phyloP scores from a whole-genome alignment of 768 basidiomycete species.

The Mycena epipterygia region DNA sequence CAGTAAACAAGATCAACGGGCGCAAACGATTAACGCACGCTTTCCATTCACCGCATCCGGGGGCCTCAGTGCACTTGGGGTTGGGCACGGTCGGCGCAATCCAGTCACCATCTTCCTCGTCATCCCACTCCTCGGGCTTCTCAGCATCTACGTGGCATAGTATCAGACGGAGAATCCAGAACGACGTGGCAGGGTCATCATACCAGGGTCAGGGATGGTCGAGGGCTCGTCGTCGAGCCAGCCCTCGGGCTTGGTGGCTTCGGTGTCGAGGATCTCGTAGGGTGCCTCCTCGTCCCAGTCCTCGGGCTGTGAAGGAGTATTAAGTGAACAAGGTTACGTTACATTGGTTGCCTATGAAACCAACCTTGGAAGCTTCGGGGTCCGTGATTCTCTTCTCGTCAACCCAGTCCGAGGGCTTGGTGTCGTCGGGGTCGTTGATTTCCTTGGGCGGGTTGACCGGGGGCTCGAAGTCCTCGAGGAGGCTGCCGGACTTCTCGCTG shows the following conservation, averaged over 20 bases:
- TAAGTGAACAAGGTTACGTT: slow-evolving; percentile 8
- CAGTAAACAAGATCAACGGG: slow-evolving; percentile 14
- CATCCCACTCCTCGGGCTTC: slow-evolving; percentile 99
- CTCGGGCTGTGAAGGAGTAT: slow-evolving; percentile 68
- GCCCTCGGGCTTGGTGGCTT: slow-evolving; percentile 91
- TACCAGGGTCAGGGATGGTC: slow-evolving; percentile 89
- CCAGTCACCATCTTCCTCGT: slow-evolving; percentile 99
- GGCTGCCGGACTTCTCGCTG: slow-evolving; percentile 80
- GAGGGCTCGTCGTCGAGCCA: slow-evolving; percentile 94
- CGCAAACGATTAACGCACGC: slow-evolving; percentile 58
- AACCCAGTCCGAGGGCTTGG: slow-evolving; percentile 95
- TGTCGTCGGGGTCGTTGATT: slow-evolving; percentile 93
- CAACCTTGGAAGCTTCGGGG: slow-evolving; percentile 84
- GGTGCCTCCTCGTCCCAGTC: slow-evolving; percentile 99
- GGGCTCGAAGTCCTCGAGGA: slow-evolving; percentile 95
- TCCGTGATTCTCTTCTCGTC: slow-evolving; percentile 90
- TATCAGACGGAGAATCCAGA: neutral
- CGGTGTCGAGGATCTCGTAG: slow-evolving; percentile 89
- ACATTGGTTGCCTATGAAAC: slow-evolving; percentile 29
- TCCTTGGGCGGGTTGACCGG: slow-evolving; percentile 93
- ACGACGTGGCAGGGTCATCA: slow-evolving; percentile 30
- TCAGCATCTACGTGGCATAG: slow-evolving; percentile 69
- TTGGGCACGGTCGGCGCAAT: slow-evolving; percentile 91
- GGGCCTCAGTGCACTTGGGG: slow-evolving; percentile 89
- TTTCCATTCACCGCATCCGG: slow-evolving; percentile 97